These are phyloP conservation scores for Aspergillus aculeatus DNA, from an alignment of 2,329 filamentous ascomycete genomes.

Conservation along the genomic window DNA sequence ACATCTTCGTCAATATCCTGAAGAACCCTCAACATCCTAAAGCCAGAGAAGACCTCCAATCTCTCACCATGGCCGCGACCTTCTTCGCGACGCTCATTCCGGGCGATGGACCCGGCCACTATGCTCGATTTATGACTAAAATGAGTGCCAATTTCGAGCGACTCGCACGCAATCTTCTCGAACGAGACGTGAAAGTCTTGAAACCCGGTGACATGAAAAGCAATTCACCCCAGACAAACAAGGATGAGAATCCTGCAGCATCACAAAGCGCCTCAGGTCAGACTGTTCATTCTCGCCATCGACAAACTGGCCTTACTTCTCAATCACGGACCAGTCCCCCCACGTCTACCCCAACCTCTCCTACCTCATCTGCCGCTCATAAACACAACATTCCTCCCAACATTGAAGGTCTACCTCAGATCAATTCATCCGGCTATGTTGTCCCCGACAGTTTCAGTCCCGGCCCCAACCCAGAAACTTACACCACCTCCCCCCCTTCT, in stretches of 20 bases:
- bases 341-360: constrained; percentile 5
- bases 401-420: constrained; percentile 30
- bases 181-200: constrained; percentile 76
- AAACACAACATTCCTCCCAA: constrained; percentile 20
- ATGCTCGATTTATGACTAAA: constrained; percentile 84
- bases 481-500: background rate
- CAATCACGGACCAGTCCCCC: constrained; percentile 7
- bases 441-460: constrained; percentile 26
- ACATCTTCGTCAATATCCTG: constrained; percentile 86
- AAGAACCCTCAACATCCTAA: constrained; percentile 83
- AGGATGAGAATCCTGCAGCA: background rate
- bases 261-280: background rate
- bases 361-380: constrained; percentile 14
- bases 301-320: constrained; percentile 6
- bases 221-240: constrained; percentile 20
- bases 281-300: constrained; percentile 18
- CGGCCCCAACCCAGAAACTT: constrained; percentile 1
- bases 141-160: constrained; percentile 90
- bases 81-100: constrained; percentile 83
- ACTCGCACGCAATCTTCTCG: constrained; percentile 80
- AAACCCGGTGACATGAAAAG: constrained; percentile 29
- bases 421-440: constrained; percentile 36
- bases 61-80: constrained; percentile 85
- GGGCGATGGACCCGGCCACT: constrained; percentile 73
- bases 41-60: constrained; percentile 76